Evolutionary conservation across 1,284 basidiomycete species (phyloP), one percentile per base, ranked within the genome.

Genomic region (Sanghuangporus weigelae): DNA sequence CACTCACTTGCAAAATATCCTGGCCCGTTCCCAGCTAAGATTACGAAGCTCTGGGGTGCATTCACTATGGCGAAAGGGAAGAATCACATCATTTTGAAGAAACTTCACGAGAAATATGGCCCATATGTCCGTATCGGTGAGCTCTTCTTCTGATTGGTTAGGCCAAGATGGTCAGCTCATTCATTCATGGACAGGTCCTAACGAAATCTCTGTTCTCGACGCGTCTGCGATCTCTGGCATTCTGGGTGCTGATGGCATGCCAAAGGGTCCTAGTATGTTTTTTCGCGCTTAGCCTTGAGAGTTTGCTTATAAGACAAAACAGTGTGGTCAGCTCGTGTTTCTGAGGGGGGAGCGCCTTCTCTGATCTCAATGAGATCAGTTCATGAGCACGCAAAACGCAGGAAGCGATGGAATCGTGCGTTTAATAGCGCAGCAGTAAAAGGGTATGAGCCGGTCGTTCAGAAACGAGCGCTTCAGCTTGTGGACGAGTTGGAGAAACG

Each of bases 331-430:
- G 46, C 23, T 5, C 58, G 58, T 3, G 36, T 21, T 1, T 3
- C 11, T 1, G 3, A 44, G 2, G 60, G 51, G n/a, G 40, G 3
- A 7, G 35, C 38, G 4, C 51, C 60, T 21, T n/a, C 60, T 12
- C 21, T 62, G 10, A 62, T 64, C 36, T 21, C 42, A 14, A 69
- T 73, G 7, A 72, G 73, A 10, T 71, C 78, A 67, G 65, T 72
- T 21, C 70, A 71, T 21, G 73, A 75, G 40, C 80, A 81, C 65
- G 71, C 74, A 3, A 70, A 72, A 10, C 69, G 75, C 39, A 76
- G 80, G 36, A 73, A 73, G 58, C 73, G 73, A 7, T 81, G 80
- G 80, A 77, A 73, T 63, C 72, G 74, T 44, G 80, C 74, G 6
- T 79, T 80, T 67, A 75, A 70, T 56, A 71, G 72, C 6, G 67